phyloP scores from a whole-genome alignment of 2,329 filamentous ascomycete species.

The Cladophialophora immunda region DNA sequence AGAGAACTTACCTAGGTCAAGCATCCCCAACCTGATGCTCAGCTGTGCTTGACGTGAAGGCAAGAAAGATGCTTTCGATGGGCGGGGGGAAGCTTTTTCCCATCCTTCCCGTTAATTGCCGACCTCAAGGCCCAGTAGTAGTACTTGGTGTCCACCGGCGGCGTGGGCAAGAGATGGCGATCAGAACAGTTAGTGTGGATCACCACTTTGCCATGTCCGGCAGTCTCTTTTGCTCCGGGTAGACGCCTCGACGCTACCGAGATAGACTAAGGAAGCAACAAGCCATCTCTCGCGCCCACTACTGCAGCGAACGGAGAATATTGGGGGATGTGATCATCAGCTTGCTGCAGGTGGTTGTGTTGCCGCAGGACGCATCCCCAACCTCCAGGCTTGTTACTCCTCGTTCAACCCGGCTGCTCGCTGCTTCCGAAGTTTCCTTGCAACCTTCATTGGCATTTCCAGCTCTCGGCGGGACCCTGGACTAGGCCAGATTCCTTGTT shows the following conservation, averaged over 20 bases:
- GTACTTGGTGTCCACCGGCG: conserved; percentile 3
- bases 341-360: not conserved
- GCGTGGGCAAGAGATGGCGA: not conserved
- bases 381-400: not conserved
- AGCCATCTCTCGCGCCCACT: not conserved
- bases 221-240: not conserved
- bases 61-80: not conserved
- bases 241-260: not conserved
- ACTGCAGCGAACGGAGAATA: not conserved
- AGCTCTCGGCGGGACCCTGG: not conserved
- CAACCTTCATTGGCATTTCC: not conserved
- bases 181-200: not conserved
- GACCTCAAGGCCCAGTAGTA: not conserved
- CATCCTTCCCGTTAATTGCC: not conserved
- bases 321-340: not conserved
- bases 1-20: too few species aligned
- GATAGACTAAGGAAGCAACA: not conserved
- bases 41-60: not conserved
- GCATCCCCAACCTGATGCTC: too few species aligned
- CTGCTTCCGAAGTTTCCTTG: not conserved
- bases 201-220: conserved; percentile 10
- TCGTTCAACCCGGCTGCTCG: not conserved
- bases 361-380: not conserved
- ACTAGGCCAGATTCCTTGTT: conserved; percentile 2
- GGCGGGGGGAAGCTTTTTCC: not conserved